These are phyloP conservation scores for Gryganskiella cystojenkinii DNA, from an alignment of 192 early-diverging fungal genomes.

Conservation along the genomic window DNA sequence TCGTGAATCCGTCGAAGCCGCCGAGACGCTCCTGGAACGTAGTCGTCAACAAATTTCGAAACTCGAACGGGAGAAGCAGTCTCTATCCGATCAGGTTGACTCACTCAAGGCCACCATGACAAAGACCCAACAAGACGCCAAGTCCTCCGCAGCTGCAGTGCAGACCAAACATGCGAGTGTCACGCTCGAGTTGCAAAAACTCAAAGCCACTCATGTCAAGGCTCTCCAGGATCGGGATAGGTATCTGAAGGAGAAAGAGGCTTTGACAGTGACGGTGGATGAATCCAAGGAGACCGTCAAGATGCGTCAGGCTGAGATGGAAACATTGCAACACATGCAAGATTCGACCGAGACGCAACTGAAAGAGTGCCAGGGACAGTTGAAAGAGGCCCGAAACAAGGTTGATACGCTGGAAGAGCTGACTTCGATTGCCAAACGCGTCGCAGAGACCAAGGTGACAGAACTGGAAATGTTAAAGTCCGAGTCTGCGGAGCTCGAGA, in stretches of 20 bases:
- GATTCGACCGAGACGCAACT: conserved; percentile 23
- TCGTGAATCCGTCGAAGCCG: neutral
- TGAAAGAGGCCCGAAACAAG: conserved; percentile 24
- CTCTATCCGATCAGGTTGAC: neutral
- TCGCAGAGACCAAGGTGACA: conserved; percentile 32
- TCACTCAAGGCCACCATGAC: neutral
- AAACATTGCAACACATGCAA: conserved; percentile 21
- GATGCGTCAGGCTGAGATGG: conserved; percentile 28
- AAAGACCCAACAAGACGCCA: conserved; percentile 30
- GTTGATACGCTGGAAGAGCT: conserved; percentile 41
- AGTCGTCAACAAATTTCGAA: conserved; percentile 7
- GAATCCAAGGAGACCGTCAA: conserved; percentile 20
- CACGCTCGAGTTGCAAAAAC: conserved; percentile 14
- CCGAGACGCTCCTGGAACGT: conserved; percentile 7
- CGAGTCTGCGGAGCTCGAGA: conserved; percentile 15
- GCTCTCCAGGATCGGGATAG: conserved; percentile 25
- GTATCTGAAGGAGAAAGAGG: conserved; percentile 14
- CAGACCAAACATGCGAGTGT: conserved; percentile 2
- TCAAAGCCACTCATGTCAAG: conserved; percentile 27
- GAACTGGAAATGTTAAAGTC: conserved; percentile 22
- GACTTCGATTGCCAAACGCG: conserved; percentile 47
- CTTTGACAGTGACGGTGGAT: conserved; percentile 3
- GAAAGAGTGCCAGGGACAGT: conserved; percentile 25
- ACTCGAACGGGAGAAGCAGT: conserved; percentile 18
- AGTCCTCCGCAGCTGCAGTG: neutral